These are phyloP conservation scores for Luffa aegyptiaca DNA, from an alignment of 306 rosid genomes.

Conservation along the genomic window DNA sequence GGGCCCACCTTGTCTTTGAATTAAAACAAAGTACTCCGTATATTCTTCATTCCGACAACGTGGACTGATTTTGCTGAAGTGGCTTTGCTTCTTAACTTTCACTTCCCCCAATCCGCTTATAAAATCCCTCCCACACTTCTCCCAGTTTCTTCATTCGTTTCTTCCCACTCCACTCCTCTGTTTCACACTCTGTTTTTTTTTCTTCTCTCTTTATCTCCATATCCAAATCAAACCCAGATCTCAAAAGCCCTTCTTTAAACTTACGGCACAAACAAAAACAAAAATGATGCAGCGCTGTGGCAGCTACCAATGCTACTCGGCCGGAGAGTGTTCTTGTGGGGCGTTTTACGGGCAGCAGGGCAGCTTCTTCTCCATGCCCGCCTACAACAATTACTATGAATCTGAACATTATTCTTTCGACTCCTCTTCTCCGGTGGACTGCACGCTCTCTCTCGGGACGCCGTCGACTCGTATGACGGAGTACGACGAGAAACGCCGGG, in stretches of 20 bases:
- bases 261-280: neutral
- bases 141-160: conserved; percentile 9
- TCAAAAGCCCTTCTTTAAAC: neutral
- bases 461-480: conserved; percentile 63
- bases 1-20: conserved; percentile 18
- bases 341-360: conserved; percentile 25
- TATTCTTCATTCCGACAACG: conserved; percentile 13
- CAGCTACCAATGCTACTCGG: conserved; percentile 35
- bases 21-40: conserved; percentile 12
- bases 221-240: neutral
- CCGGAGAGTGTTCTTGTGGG: conserved; percentile 63
- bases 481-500: conserved; percentile 17
- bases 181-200: too few relatives aligned
- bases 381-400: neutral
- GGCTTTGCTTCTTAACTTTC: conserved; percentile 32
- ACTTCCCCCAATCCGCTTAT: conserved; percentile 31
- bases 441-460: conserved; percentile 88
- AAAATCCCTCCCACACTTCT: conserved; percentile 6
- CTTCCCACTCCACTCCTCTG: conserved; percentile 18
- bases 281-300: conserved; percentile 59
- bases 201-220: neutral
- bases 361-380: conserved; percentile 47
- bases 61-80: conserved; percentile 4
- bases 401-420: conserved; percentile 20
- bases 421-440: conserved; percentile 62